Evolutionary conservation across 2,329 filamentous ascomycete genomes (phyloP), one percentile per base, ranked within the genome.

Genomic region (Camillea tinctor): DNA sequence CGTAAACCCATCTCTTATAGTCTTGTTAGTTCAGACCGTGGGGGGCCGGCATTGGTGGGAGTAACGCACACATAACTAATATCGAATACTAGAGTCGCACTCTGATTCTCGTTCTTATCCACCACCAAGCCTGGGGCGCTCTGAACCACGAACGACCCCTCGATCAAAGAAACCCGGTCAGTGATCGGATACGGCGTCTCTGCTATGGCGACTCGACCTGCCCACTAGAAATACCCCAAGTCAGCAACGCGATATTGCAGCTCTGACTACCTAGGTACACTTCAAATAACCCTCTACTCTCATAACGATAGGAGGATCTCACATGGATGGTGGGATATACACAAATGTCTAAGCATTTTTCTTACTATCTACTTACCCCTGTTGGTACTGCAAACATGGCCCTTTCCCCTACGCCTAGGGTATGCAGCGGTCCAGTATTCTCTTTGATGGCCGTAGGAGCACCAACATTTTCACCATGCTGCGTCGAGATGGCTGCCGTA

Each of bases 11-110:
- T 69, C 68, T 2, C 67, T 70, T 22, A 19, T 24, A 20, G n/a
- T 3, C 1, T 1, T 24, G 54, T 68, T 48, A 65, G 60, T n/a
- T n/a, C 2, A 4, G 17, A 44, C 5, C 17, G 17, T 1, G 52
- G n/a, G 19, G 20, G 50, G 36, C 36, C 4, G 15, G 40, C 21
- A 54, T 19, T 17, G 40, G 7, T 1, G 17, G 20, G 15, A 22
- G 17, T 30, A n/a, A 51, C 67, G 61, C 62, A 69, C 68, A 68
- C 68, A 54, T 69, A 69, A 61, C 68, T 69, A 9, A 69, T 63
- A 48, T 69, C 68, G 40, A 69, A 19, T 2, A 62, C 56, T 17
- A 68, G 60, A 3, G 49, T 26, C 13, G 65, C 61, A 9, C 13
- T 2, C 19, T n/a, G n/a, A n/a, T n/a, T n/a, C n/a, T n/a, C n/a